Percentiles rank a stretch among this genome's conserved stretches.
These are phyloP conservation scores for Stemphylium beticola DNA, from an alignment of 2,329 filamentous ascomycete species.

Conservation along the genomic window DNA sequence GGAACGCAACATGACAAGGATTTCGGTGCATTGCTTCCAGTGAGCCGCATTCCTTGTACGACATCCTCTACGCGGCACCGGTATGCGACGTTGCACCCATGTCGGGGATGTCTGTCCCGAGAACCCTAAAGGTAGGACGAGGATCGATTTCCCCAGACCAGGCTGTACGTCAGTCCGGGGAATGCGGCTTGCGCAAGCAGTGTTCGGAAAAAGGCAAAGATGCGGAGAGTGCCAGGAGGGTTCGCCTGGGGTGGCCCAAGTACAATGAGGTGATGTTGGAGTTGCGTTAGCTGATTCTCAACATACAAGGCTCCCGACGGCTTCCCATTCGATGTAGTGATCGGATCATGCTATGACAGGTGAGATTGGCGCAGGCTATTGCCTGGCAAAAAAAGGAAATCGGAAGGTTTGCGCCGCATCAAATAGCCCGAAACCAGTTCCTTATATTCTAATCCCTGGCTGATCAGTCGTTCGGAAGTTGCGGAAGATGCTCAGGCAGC, in stretches of 20 bases:
- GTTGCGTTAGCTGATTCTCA: slow-evolving; percentile 18
- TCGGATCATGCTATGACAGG: slow-evolving; percentile 23
- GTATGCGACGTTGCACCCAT: slow-evolving; percentile 9
- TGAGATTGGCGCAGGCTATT: slow-evolving; percentile 28
- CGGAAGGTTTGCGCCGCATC: not conserved
- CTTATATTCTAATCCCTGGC: slow-evolving; percentile 24
- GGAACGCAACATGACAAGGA: slow-evolving; percentile 5
- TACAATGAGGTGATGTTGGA: slow-evolving; percentile 11
- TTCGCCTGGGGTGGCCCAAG: slow-evolving; percentile 16
- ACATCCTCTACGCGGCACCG: slow-evolving; percentile 2
- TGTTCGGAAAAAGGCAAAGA: slow-evolving; percentile 4
- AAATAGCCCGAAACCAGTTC: slow-evolving; percentile 8
- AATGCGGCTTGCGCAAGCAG: slow-evolving; percentile 22
- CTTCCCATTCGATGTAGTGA: slow-evolving; percentile 30
- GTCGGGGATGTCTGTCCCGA: slow-evolving; percentile 22
- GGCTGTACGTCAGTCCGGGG: slow-evolving; percentile 21
- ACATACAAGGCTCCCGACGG: slow-evolving; percentile 18
- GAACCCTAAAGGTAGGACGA: slow-evolving; percentile 22
- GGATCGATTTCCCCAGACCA: slow-evolving; percentile 31
- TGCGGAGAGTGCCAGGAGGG: slow-evolving; percentile 11
- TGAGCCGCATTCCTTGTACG: slow-evolving; percentile 5
- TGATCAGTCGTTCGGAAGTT: slow-evolving; percentile 23
- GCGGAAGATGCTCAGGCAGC: slow-evolving; percentile 21
- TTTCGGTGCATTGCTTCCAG: not conserved
- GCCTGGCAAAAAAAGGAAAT: slow-evolving; percentile 18